Evolutionary conservation across 2,329 filamentous ascomycete species (phyloP).

Genomic region (Ophioceras dolichostomum): DNA sequence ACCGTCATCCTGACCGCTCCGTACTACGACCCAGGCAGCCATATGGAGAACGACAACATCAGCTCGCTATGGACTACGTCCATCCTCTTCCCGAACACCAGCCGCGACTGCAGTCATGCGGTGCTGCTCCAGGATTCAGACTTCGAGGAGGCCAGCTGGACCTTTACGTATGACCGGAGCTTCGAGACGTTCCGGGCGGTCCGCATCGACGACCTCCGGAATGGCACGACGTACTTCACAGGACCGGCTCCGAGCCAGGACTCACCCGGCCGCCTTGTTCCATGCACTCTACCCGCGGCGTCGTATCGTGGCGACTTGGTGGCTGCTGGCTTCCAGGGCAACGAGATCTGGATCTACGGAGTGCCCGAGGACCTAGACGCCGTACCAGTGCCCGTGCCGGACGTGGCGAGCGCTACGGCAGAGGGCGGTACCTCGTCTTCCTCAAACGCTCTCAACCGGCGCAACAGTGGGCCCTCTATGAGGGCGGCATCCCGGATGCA

Average conservation of each 20-base stretch:
- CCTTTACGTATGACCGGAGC: conserved; percentile 65
- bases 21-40: conserved; percentile 62
- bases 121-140: conserved; percentile 51
- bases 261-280: conserved; percentile 47
- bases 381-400: conserved; percentile 41
- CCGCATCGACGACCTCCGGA: conserved; percentile 59
- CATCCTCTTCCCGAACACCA: conserved; percentile 74
- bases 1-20: conserved; percentile 70
- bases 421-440: conserved; percentile 14
- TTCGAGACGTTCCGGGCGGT: conserved; percentile 71
- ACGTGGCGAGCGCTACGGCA: conserved; percentile 17
- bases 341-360: conserved; percentile 68
- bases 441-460: conserved; percentile 17
- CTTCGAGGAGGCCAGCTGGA: conserved; percentile 58
- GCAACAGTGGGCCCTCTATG: conserved; percentile 27
- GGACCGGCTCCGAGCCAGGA: conserved; percentile 45
- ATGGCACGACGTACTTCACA: conserved; percentile 69
- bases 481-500: conserved; percentile 24
- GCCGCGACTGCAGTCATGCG: conserved; percentile 65
- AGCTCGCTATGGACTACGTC: conserved; percentile 76
- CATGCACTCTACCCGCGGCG: conserved; percentile 56
- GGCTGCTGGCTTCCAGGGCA: conserved; percentile 59
- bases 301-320: conserved; percentile 61
- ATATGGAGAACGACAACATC: conserved; percentile 53
- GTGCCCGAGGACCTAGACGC: conserved; percentile 62